Evolutionary conservation across 805 yeast genomes (phyloP), one percentile per base, ranked within the genome.

Genomic region (Teunomyces aglyptinius): DNA sequence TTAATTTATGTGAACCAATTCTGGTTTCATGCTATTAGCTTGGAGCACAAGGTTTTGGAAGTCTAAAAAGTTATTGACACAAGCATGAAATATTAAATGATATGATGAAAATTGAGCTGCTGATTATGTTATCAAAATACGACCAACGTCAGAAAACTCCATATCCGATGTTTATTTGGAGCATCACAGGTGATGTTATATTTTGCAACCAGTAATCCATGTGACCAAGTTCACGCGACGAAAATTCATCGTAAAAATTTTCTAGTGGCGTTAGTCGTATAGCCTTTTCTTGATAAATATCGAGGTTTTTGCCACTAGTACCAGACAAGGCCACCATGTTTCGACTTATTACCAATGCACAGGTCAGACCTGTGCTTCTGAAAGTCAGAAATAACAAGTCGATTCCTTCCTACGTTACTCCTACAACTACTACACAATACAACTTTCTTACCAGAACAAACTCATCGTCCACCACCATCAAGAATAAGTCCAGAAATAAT

Each of bases 261-360:
- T 43, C 45, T 27, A 38, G 31, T 29, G 33, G 34, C 43, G 24
- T 26, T 31, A 28, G 28, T 39, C 27, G 15, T 39, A 27, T 28
- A 28, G 43, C 39, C 15, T 18, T 22, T n/a, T n/a, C 8, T 20
- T 36, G 16, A 36, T 36, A 20, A 36, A 22, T 36, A 36, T 4
- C 16, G 16, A 12, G 35, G 13, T 18, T 19, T 15, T 31, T 6
- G 38, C 28, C 34, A 6, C 11, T 13, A 31, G 26, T 18, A 19
- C 7, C 32, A 13, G n/a, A 27, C 11, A 12, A 4, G 11, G 5
- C 10, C 18, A 29, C 22, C 36, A 71, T 71, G 76, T 70, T 71
- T 47, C 63, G 75, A 51, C 60, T 71, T 39, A 61, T 70, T 19
- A 56, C 67, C n/a, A 70, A 68, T 52, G 64, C 75, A 15, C 68